Base-by-base conservation (phyloP, 768 basidiomycete species). In the Cubamyces lactineus region DNA sequence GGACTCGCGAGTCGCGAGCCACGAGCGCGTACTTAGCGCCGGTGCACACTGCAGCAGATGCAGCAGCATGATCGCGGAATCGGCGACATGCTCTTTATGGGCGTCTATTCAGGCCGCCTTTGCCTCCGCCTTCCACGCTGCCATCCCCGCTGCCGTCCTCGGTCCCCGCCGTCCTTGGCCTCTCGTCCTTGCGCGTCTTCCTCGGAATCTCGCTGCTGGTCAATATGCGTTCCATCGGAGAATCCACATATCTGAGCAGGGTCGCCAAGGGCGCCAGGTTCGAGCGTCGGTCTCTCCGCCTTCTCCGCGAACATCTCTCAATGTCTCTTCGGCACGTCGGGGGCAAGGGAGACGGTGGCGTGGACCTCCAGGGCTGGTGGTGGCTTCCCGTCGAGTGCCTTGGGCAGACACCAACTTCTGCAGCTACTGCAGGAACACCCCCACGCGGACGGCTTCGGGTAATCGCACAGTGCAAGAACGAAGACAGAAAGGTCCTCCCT, bases 351-450 rank as follows among this genome's bases (percentile, higher is more conserved):
- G 95, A 96, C 71, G 93, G 94, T 5, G 95, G 95, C 0, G 78
- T 97, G 45, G 95, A 97, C 74, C 79, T 96, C 21, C 72, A 88
- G 55, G 95, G 95, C 16, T 96, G 93, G 92, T 96, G 95, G 95
- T 94, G 88, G 88, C 76, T 96, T 4, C 63, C 94, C 91, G 13
- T 56, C 34, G 43, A 41, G 21, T 57, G 48, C 47, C 23, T 63
- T 23, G 30, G 26, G 7, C 23, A 42, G 2, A 30, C 24, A 24
- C 3, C 13, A 19, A n/a, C 38, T 7, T 28, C 41, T 24, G 3
- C 30, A 17, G 19, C 13, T 15, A 19, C 11, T 28, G 26, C 45
- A 16, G 2, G 28, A 24, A 65, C 39, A 53, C 65, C 12, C 4
- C 13, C 65, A 45, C 78, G 85, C 23, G 76, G 81, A 39, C 80